A percentile compares a stretch with the other conserved stretches of the same genome.
phyloP scores from a whole-genome alignment of 179 eudicot species.

The Heliamphora pulchella region DNA sequence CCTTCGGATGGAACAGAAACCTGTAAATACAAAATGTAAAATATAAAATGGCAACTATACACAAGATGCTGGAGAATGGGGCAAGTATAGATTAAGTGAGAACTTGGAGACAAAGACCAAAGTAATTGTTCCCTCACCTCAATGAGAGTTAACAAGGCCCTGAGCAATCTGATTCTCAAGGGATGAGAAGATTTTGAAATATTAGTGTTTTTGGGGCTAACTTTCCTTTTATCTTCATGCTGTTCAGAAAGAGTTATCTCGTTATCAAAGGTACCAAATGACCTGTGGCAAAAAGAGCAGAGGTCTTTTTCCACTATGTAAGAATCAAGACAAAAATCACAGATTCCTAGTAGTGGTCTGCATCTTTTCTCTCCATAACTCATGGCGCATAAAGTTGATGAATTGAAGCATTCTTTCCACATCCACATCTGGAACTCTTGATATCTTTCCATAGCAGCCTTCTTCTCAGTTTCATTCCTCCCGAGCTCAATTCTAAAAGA shows the following conservation, averaged over 20 bases:
- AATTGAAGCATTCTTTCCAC: constrained; percentile 69
- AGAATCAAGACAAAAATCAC: constrained; percentile 54
- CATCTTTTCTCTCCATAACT: constrained; percentile 57
- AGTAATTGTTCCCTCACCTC: constrained; percentile 46
- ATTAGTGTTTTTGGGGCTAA: constrained; percentile 17
- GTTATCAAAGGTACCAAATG: constrained; percentile 20
- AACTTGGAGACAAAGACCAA: background rate
- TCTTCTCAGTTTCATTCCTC: constrained; percentile 51
- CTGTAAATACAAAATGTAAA: constrained; percentile 29
- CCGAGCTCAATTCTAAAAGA: constrained; percentile 75
- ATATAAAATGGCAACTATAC: background rate
- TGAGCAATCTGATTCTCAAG: constrained; percentile 62
- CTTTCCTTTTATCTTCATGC: constrained; percentile 31
- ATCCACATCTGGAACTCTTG: constrained; percentile 70
- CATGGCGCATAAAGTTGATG: constrained; percentile 50
- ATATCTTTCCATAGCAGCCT: constrained; percentile 47
- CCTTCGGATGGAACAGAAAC: constrained; percentile 65
- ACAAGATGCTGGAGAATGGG: background rate
- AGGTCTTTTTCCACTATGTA: constrained; percentile 37
- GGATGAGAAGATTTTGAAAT: constrained; percentile 41
- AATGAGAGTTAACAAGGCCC: constrained; percentile 46
- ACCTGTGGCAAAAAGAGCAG: constrained; percentile 61
- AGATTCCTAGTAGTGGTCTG: constrained; percentile 48
- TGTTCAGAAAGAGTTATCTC: constrained; percentile 24
- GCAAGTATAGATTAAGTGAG: background rate